Evolutionary conservation across 1,284 basidiomycete genomes (phyloP), one percentile per base, ranked within the genome.

Genomic region (Amylostereum areolatum): DNA sequence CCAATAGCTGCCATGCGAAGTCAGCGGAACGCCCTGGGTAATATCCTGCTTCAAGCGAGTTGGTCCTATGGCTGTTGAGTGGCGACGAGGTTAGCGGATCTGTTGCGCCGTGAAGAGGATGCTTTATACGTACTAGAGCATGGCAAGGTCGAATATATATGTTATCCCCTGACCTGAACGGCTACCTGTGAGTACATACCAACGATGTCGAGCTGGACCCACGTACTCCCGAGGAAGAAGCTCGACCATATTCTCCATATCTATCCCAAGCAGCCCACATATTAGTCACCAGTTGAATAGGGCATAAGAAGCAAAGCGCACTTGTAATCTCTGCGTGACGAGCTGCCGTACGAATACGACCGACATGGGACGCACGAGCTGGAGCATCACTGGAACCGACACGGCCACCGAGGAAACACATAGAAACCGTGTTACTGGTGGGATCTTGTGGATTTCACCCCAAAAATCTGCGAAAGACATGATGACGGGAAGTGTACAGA

Each of bases 371-470:
- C 74, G 68, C 18, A 89, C 60, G 5, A 91, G 51, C 10, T 78
- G 66, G 54, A 87, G 65, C 51, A 89, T 64, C 35, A 77, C 71
- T 0, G 89, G 78, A 0, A 85, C 32, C 0, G 90, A 80, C 35
- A 92, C 68, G 0, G 67, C 77, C 1, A 85, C 61, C 2, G 81
- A 80, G 1, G 86, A 83, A 8, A 68, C 71, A 46, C 83, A 74
- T 24, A 92, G 64, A 52, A 83, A 81, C 31, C 91, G 79, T 2
- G 92, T 94, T 18, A 95, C 86, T 42, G 89, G 86, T 0, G 92
- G 92, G 2, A 95, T 89, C 69, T 92, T 91, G 56, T 72, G 75
- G 47, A 92, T 66, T 69, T 91, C 88, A 43, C 66, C 63, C 59
- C 63, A 59, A 52, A 71, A 59, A 6, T 55, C 54, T 6, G 45